phyloP scores from a whole-genome alignment of 164 flowering plant genomes.

The Annona squamosa region DNA sequence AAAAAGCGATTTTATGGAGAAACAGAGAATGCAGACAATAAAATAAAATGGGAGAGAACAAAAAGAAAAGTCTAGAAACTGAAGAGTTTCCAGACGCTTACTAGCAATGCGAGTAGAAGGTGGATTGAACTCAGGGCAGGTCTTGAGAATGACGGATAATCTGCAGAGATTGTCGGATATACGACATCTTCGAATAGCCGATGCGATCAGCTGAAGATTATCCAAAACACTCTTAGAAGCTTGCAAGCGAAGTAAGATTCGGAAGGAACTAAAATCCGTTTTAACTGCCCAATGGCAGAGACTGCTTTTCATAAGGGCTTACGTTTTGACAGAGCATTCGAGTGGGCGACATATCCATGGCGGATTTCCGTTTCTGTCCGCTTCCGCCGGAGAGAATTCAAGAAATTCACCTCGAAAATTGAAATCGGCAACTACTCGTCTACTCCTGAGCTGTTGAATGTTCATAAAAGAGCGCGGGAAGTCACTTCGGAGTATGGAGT shows the following conservation, averaged over 20 bases:
- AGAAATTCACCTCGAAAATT: neutral
- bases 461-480: too few species aligned
- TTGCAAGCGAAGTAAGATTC: neutral
- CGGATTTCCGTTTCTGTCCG: neutral
- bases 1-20: neutral
- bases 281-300: neutral
- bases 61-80: neutral
- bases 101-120: constrained; percentile 37
- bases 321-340: constrained; percentile 32
- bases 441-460: too few species aligned
- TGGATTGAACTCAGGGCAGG: constrained; percentile 22
- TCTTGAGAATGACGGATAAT: constrained; percentile 39
- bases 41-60: neutral
- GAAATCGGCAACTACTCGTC: too few species aligned
- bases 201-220: constrained; percentile 42
- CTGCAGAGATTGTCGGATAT: constrained; percentile 49
- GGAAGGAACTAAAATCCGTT: neutral
- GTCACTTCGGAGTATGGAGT: too few species aligned
- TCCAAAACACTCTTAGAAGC: neutral
- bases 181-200: constrained; percentile 63
- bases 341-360: constrained; percentile 30
- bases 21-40: neutral
- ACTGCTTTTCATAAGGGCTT: constrained; percentile 6
- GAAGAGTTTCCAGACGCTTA: constrained; percentile 11
- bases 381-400: neutral